Evolutionary conservation across 768 basidiomycete genomes (phyloP).

Genomic region (Podaxis rugospora): DNA sequence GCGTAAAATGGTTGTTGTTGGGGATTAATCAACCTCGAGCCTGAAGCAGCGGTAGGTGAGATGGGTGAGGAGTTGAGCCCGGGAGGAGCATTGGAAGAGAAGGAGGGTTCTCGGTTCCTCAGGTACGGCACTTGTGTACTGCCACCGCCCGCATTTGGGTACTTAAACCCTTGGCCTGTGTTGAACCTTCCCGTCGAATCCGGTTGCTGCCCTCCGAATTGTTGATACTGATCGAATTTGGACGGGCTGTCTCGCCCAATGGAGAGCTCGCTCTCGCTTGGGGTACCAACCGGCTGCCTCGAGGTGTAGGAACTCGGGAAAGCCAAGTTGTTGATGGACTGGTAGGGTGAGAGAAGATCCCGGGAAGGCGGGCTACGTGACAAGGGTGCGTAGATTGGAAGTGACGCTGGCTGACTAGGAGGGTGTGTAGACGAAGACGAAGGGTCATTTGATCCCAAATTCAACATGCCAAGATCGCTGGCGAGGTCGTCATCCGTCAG

Average conservation of each 20-base stretch:
- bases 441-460: slow-evolving; percentile 41
- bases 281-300: slow-evolving; percentile 52
- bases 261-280: slow-evolving; percentile 58
- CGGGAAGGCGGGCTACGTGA: slow-evolving; percentile 57
- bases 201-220: slow-evolving; percentile 24
- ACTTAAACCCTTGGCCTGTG: slow-evolving; percentile 63
- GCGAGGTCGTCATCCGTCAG: slow-evolving; percentile 81
- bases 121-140: slow-evolving; percentile 7
- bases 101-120: slow-evolving; percentile 16
- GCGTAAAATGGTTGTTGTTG: slow-evolving; percentile 44
- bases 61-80: slow-evolving; percentile 41
- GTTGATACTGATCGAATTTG: slow-evolving; percentile 19
- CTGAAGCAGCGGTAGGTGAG: slow-evolving; percentile 36
- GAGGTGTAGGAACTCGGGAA: slow-evolving; percentile 47
- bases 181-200: slow-evolving; percentile 57
- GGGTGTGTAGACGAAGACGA: slow-evolving; percentile 42
- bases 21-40: slow-evolving; percentile 34
- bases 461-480: slow-evolving; percentile 61
- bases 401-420: slow-evolving; percentile 66
- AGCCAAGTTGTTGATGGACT: slow-evolving; percentile 52
- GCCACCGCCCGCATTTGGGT: slow-evolving; percentile 27
- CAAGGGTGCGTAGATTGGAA: slow-evolving; percentile 71
- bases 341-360: slow-evolving; percentile 51
- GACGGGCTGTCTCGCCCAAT: slow-evolving; percentile 39
- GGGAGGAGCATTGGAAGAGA: background rate